These are phyloP conservation scores for Spergularia marina DNA, from an alignment of 148 eudicot species.

Conservation along the genomic window DNA sequence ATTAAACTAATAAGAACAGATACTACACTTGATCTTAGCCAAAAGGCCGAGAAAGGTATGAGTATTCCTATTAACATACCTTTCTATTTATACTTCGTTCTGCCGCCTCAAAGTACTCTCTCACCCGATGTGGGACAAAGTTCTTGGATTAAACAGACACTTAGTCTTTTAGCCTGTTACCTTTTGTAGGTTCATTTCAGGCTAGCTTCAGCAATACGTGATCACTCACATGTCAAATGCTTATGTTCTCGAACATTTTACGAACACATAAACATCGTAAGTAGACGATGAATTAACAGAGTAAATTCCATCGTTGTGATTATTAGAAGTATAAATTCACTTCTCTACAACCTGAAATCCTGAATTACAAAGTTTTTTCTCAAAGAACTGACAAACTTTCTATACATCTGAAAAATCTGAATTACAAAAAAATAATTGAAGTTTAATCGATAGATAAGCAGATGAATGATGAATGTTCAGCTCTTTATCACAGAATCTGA, in stretches of 20 bases:
- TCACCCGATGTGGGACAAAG: background rate
- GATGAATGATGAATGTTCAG: background rate
- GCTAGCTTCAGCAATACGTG: background rate
- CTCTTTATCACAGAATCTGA: constrained; percentile 29
- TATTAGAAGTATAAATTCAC: constrained; percentile 4
- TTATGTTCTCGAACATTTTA: background rate
- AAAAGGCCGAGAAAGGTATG: constrained; percentile 65
- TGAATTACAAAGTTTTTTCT: background rate
- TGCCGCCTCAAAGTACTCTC: background rate
- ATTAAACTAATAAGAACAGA: too few species aligned
- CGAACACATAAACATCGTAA: background rate
- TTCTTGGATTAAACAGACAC: background rate
- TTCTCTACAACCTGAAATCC: constrained; percentile 9
- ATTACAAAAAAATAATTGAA: background rate
- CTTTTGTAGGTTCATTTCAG: background rate
- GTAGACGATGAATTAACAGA: background rate
- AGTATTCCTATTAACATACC: too few species aligned
- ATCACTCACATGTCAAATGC: background rate
- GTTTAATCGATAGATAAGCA: background rate
- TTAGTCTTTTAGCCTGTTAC: background rate
- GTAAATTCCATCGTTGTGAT: background rate
- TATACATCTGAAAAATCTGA: constrained; percentile 14
- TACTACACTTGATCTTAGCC: constrained; percentile 67
- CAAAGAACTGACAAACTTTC: background rate
- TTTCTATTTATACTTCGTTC: too few species aligned